Evolutionary conservation across 2,329 filamentous ascomycete genomes (phyloP).

Genomic region (Grosmannia serpens): DNA sequence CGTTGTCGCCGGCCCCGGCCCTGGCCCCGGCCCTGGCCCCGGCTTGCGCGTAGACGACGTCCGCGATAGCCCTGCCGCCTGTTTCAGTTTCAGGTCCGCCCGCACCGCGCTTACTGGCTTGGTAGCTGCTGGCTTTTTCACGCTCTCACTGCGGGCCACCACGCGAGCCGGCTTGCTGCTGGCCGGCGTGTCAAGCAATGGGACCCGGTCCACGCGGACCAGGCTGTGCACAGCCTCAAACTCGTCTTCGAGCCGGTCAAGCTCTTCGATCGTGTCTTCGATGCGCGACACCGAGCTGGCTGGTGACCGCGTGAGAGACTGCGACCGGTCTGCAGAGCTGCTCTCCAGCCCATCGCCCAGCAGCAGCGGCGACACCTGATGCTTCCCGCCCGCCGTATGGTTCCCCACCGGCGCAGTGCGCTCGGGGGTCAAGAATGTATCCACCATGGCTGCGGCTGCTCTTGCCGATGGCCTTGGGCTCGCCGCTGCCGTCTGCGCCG

Average conservation of each 20-base stretch:
- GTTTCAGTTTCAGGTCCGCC: constrained; percentile 7
- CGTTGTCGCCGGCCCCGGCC: constrained; percentile 8
- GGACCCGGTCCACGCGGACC: constrained; percentile 22
- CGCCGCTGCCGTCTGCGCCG: background rate
- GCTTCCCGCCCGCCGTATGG: background rate
- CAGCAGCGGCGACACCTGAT: constrained; percentile 1
- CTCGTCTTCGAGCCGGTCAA: constrained; percentile 50
- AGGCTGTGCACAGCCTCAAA: constrained; percentile 41
- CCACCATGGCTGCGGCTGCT: constrained; percentile 6
- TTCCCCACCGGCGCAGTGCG: background rate
- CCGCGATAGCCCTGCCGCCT: constrained; percentile 6
- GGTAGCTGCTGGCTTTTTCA: background rate
- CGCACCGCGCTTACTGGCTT: constrained; percentile 29
- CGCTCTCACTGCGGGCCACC: background rate
- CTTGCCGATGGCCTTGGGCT: background rate
- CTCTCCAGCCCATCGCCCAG: background rate
- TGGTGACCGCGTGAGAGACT: constrained; percentile 7
- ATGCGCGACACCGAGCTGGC: constrained; percentile 29
- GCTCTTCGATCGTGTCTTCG: constrained; percentile 51
- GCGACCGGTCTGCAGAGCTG: background rate
- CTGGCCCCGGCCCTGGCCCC: constrained; percentile 20
- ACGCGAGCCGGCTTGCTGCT: background rate
- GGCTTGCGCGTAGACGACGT: constrained; percentile 29
- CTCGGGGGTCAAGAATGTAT: constrained; percentile 3
- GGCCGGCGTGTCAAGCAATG: constrained; percentile 20